Base-by-base conservation (phyloP, 1,139 yeast species). In the Yarrowia galli region DNA sequence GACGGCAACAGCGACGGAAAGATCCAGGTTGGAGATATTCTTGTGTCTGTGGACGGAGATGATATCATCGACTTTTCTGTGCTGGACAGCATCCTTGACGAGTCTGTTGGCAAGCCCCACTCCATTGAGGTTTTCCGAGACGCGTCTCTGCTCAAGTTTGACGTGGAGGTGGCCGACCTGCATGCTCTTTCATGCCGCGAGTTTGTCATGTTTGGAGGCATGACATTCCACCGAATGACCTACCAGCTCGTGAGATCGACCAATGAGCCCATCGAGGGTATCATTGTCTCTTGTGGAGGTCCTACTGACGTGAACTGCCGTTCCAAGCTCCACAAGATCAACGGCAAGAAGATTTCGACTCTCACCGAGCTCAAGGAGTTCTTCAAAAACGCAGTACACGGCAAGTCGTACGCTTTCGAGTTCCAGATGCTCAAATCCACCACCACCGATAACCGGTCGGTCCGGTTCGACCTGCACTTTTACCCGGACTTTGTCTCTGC, bases 171-270 rank as follows among this genome's bases (percentile, higher is more conserved):
- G 53, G 92, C 89, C 20, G 90, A 93, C 75, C 80, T 92, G 70
- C 97, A 58, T 92, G 76, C 81, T 83, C 12, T 90, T 92, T 51
- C 89, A 97, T 0, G 97, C 97, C 43, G 85, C 85, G 73, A 82
- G 91, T 72, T 92, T 75, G 88, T 92, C 5, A 91, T 89, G 70
- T 95, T 89, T 12, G 89, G 91, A 64, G 98, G 98, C 67, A 97
- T 96, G 0, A 84, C 91, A 0, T 91, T 92, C 79, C 92, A 92
- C 75, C 87, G 90, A 67, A 79, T 92, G 71, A 89, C 96, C 61
- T 93, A 92, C 76, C 98, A 92, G 77, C 83, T 92, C 78, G 98
- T 97, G 1, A 84, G 97, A 74, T 83, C 88, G 67, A 91, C 87
- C 75, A 91, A 95, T 61, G 84, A 92, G 54, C 96, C 97, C 0